phyloP scores from a whole-genome alignment of 2,329 filamentous ascomycete genomes.

The Aureobasidium musti region DNA sequence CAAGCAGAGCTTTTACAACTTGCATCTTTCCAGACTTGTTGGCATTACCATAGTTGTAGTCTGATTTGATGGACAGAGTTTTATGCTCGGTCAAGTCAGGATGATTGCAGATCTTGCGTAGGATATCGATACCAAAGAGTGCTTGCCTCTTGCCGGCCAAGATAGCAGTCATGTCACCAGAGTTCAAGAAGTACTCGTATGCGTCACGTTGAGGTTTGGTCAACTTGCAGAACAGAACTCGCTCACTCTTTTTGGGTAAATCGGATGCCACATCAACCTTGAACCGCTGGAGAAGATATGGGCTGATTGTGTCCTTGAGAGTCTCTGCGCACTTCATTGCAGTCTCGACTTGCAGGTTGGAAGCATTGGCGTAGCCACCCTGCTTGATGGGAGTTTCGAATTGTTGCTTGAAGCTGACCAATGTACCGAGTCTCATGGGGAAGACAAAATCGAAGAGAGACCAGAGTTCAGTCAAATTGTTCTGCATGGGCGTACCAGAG shows the following conservation, averaged over 20 bases:
- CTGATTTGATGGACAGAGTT: slow-evolving; percentile 58
- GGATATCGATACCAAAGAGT: slow-evolving; percentile 83
- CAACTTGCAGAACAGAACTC: slow-evolving; percentile 93
- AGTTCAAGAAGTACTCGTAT: slow-evolving; percentile 79
- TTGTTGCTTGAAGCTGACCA: slow-evolving; percentile 85
- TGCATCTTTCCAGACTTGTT: slow-evolving; percentile 93
- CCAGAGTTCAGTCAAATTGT: slow-evolving; percentile 93
- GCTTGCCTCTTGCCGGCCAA: slow-evolving; percentile 73
- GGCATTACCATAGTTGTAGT: slow-evolving; percentile 75
- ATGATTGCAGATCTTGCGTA: slow-evolving; percentile 97
- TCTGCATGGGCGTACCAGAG: slow-evolving; percentile 96
- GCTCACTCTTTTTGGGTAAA: slow-evolving; percentile 91
- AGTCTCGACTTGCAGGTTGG: slow-evolving; percentile 90
- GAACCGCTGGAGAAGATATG: slow-evolving; percentile 87
- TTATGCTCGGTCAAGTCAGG: slow-evolving; percentile 80
- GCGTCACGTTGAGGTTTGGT: slow-evolving; percentile 75
- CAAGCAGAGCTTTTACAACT: slow-evolving; percentile 82
- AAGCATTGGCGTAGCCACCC: slow-evolving; percentile 93
- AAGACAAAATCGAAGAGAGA: slow-evolving; percentile 97
- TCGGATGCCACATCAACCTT: slow-evolving; percentile 94
- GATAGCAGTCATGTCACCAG: slow-evolving; percentile 83
- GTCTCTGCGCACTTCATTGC: slow-evolving; percentile 93
- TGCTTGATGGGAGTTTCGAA: slow-evolving; percentile 94
- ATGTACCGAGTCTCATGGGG: slow-evolving; percentile 88
- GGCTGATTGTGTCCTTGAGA: slow-evolving; percentile 88